Base-by-base conservation (phyloP, 2,329 filamentous ascomycete species). In the Xylariaceae sp. region DNA sequence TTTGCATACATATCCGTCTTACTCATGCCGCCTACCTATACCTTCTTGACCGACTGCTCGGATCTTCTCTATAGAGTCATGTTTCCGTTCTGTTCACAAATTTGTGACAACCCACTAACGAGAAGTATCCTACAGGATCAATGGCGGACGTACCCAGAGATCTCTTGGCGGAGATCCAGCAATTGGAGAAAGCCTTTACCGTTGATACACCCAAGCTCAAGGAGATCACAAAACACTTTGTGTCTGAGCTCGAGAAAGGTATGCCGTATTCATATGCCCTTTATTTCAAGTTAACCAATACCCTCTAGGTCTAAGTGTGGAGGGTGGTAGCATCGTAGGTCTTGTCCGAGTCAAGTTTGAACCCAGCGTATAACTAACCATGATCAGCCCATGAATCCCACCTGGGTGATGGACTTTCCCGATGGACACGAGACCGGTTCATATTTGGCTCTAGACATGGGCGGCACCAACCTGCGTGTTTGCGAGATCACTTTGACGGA, bases 381-480 rank as follows among this genome's bases (percentile, higher is more conserved):
- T 30, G 9, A 11, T 26, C 64, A 95, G 89, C 91, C 92, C 57
- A 96, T 97, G 92, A 96, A 96, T 75, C 88, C 92, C 56, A 95
- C 91, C 53, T 96, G 92, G 92, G 91, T 95, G 60, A 91, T 95
- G 84, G 83, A 83, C 46, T 90, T 90, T 71, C 92, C 92, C 27
- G 87, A 87, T 68, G 92, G 92, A 61, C 73, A 91, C 62, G 92
- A 96, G 73, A 88, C 85, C 6, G 92, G 92, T 58, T 94, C 87
- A 11, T 96, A 85, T 71, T 78, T 97, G 40, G 91, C 92, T 53
- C 79, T 97, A 42, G 92, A 97, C 69, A 95, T 97, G 88, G 92
- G 92, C 55, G 92, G 92, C 65, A 97, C 92, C 67, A 97, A 97
- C 72, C 76, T 96, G 59, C 88, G 92, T 70, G 91, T 97, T 62